Percentiles rank a stretch among this genome's conserved stretches.
Evolutionary conservation across 2,329 filamentous ascomycete species (phyloP).

Genomic region (Nannizzia gypsea): DNA sequence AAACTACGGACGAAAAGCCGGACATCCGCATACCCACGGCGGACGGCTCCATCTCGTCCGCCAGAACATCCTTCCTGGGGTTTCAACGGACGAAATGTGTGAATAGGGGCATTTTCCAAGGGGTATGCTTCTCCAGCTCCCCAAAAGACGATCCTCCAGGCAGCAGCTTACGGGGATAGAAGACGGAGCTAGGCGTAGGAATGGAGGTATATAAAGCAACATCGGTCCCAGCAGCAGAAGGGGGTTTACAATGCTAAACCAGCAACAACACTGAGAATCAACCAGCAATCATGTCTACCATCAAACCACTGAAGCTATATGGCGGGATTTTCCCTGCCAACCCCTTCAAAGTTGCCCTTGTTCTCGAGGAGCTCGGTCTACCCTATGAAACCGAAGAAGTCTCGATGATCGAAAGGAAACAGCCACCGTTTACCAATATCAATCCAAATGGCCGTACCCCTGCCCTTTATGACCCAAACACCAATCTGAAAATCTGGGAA

Average conservation of each 20-base stretch:
- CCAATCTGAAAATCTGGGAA: constrained; percentile 38
- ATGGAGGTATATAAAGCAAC: neutral
- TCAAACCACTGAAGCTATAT: constrained; percentile 17
- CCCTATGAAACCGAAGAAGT: constrained; percentile 8
- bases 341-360: constrained; percentile 17
- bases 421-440: constrained; percentile 16
- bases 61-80: neutral
- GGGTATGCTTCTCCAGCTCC: neutral
- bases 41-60: no score
- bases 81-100: neutral
- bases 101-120: neutral
- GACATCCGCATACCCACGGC: neutral
- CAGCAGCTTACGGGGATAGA: neutral
- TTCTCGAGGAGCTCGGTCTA: constrained; percentile 13
- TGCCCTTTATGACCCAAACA: constrained; percentile 38
- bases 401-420: constrained; percentile 6
- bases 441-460: constrained; percentile 25
- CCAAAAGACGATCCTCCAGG: neutral
- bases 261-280: neutral
- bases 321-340: constrained; percentile 10
- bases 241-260: neutral
- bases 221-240: neutral
- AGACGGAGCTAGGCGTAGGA: neutral
- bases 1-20: neutral
- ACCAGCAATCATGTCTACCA: neutral